These are phyloP conservation scores for Neopestalotiopsis sp. DNA, from an alignment of 2,329 filamentous ascomycete genomes.

Conservation along the genomic window DNA sequence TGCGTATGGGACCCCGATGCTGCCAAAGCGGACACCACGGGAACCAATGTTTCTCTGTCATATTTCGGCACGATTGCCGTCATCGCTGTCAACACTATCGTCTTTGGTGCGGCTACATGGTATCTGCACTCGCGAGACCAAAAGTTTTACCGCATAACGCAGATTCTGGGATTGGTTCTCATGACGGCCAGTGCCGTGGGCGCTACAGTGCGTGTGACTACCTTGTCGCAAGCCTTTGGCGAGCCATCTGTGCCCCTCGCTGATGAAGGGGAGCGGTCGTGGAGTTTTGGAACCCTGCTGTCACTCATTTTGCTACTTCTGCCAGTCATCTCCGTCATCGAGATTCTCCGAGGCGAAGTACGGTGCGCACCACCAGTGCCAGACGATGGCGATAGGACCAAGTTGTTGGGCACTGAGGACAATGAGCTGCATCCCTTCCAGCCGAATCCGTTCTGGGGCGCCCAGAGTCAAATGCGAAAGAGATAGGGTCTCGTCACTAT, in stretches of 20 bases:
- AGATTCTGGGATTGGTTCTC: constrained; percentile 58
- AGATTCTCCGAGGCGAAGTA: constrained; percentile 59
- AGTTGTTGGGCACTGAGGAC: not conserved
- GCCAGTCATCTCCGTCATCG: constrained; percentile 63
- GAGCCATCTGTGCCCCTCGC: constrained; percentile 53
- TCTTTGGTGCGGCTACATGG: constrained; percentile 67
- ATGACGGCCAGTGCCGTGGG: constrained; percentile 64
- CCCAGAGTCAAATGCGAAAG: not conserved
- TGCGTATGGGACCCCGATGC: constrained; percentile 61
- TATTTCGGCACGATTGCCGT: constrained; percentile 66
- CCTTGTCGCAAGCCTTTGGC: constrained; percentile 67
- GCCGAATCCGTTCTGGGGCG: constrained; percentile 16
- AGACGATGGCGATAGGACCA: constrained; percentile 18
- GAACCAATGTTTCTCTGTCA: constrained; percentile 51
- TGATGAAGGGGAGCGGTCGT: constrained; percentile 60
- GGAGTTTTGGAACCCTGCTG: constrained; percentile 69
- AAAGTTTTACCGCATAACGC: constrained; percentile 60
- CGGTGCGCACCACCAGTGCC: constrained; percentile 35
- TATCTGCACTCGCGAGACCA: constrained; percentile 65
- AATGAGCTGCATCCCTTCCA: constrained; percentile 17
- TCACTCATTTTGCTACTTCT: constrained; percentile 64
- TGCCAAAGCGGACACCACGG: constrained; percentile 33
- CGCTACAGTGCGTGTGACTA: constrained; percentile 60
- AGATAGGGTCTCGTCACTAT: not conserved
- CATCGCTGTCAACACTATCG: constrained; percentile 61